Percentiles rank a stretch among this genome's conserved stretches.
Evolutionary conservation across 2,329 filamentous ascomycete genomes (phyloP).

Genomic region (Beauveria brongniartii): DNA sequence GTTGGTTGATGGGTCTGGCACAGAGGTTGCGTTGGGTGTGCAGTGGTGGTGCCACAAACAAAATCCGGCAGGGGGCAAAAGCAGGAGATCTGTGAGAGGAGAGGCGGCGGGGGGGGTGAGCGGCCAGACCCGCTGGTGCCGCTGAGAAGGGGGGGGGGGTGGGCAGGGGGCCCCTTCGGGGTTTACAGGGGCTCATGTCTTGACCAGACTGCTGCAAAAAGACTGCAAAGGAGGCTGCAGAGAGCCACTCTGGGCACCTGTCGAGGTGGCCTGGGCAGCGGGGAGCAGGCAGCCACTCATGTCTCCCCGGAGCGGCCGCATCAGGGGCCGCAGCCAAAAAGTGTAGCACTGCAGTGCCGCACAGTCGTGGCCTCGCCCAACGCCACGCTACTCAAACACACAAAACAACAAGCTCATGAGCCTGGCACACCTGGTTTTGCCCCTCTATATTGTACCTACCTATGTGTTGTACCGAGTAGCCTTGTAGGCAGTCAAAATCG

Average conservation of each 20-base stretch:
- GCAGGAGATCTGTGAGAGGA: background rate
- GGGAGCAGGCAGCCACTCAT: background rate
- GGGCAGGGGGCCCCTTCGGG: background rate
- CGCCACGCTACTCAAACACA: background rate
- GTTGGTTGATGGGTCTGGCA: conserved; percentile 5
- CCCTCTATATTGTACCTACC: background rate
- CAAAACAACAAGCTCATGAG: background rate
- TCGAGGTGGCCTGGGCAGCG: background rate
- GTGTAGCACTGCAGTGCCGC: background rate
- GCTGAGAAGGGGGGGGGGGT: background rate
- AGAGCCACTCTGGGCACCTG: too few species aligned
- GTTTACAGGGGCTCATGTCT: background rate
- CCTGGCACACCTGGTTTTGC: too few species aligned
- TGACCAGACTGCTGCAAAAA: background rate
- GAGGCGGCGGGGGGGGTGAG: background rate
- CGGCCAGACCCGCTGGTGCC: conserved; percentile 1
- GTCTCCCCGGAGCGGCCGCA: background rate
- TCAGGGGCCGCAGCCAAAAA: background rate
- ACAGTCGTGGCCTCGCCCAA: background rate
- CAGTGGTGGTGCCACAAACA: background rate
- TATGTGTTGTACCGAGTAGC: background rate
- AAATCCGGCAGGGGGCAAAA: background rate
- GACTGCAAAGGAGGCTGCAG: too few species aligned
- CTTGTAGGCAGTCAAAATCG: too few species aligned
- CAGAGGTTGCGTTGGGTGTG: background rate